A percentile compares a stretch with the other conserved stretches of the same genome.
These are phyloP conservation scores for Pseudotsuga menziesii DNA, from an alignment of 75 land plant genomes.

Conservation along the genomic window DNA sequence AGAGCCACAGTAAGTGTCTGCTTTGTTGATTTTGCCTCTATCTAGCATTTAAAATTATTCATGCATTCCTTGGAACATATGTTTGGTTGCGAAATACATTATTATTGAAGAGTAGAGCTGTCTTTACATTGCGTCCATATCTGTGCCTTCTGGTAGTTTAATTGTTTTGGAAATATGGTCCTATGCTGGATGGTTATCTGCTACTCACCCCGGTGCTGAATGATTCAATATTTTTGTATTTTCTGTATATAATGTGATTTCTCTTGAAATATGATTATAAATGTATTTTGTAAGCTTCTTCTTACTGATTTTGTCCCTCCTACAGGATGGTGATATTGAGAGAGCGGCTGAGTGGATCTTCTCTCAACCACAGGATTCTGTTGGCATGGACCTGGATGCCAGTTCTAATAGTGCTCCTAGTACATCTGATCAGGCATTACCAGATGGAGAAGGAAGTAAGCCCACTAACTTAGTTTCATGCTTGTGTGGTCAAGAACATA, in stretches of 20 bases:
- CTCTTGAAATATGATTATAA: background rate
- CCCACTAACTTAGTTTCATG: background rate
- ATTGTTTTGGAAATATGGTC: background rate
- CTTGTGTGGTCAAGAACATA: too few species aligned
- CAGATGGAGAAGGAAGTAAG: constrained; percentile 95
- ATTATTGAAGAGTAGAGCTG: too few species aligned
- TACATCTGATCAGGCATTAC: constrained; percentile 33
- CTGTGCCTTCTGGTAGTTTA: background rate
- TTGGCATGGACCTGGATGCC: constrained; percentile 54
- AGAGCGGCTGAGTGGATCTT: constrained; percentile 99
- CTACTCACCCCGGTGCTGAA: background rate
- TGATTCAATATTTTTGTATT: background rate
- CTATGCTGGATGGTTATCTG: background rate
- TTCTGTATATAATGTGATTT: background rate
- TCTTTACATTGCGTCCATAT: background rate
- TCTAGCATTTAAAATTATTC: too few species aligned
- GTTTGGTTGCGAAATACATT: background rate
- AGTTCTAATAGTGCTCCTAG: constrained; percentile 24
- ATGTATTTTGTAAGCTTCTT: background rate
- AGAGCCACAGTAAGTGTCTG: constrained; percentile 59
- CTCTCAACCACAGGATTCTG: constrained; percentile 57
- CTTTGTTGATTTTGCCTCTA: background rate
- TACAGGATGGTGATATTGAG: constrained; percentile 86
- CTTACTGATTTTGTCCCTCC: background rate
- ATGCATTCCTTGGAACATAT: too few species aligned